Evolutionary conservation across 2,329 filamentous ascomycete species (phyloP), one percentile per base, ranked within the genome.

Genomic region (Venturia effusa): DNA sequence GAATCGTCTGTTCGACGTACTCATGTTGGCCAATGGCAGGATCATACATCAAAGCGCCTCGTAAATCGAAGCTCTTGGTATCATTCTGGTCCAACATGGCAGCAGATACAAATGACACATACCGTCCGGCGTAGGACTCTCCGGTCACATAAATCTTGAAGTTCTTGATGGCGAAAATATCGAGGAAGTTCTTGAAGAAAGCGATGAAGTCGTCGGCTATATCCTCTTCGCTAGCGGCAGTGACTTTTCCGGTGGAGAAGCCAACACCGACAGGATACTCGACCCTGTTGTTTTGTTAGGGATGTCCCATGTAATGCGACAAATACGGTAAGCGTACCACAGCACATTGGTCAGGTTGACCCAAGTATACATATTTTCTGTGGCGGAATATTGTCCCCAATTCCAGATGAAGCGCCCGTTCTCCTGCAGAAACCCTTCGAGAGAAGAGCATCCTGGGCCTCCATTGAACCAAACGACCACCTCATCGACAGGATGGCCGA

Each of bases 81-180:
- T 81, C 74, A 43, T 78, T 64, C 34, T 62, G 43, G 30, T 68
- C 66, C n/a, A 69, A 62, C 63, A 69, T 66, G 32, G 65, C 66
- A 41, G 57, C 66, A 40, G 66, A 62, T 22, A 69, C 67, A 37
- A 68, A 68, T 24, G 68, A 67, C 2, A 68, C 67, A 59, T 69
- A 68, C n/a, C 67, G 59, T 22, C 68, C 67, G 17, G 67, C 67
- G 55, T 69, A 69, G 32, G 63, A 66, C 57, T 68, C 67, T 34
- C 68, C 66, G 17, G 67, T 68, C 4, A 69, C 65, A 51, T 66
- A 68, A 19, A 68, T 67, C 27, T 69, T 68, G 63, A 65, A 67
- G 27, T 68, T 67, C 30, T 65, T 63, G n/a, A 68, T 68, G 55
- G 66, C 68, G 57, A 69, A 69, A 11, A 66, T 67, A 22, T 68